Evolutionary conservation across 2,329 filamentous ascomycete species (phyloP).

Genomic region (Paraphoma chrysanthemicola): DNA sequence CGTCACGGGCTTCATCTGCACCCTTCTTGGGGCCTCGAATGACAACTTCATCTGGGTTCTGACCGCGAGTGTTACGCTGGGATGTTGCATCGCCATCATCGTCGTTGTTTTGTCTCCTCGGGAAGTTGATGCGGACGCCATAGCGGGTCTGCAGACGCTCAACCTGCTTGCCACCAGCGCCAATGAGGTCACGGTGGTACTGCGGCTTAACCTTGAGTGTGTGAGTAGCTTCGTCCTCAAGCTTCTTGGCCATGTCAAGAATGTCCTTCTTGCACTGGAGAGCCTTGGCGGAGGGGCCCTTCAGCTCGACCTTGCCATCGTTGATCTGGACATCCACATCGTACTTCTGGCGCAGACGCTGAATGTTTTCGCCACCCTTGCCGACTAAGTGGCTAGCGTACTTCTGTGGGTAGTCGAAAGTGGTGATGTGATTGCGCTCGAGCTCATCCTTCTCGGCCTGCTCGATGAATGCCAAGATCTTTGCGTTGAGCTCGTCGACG

Average conservation of each 20-base stretch:
- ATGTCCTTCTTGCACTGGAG: conserved; percentile 87
- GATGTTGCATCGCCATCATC: conserved; percentile 72
- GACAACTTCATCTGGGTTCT: conserved; percentile 86
- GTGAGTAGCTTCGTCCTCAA: conserved; percentile 90
- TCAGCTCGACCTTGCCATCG: conserved; percentile 93
- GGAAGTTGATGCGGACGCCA: conserved; percentile 95
- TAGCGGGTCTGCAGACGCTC: conserved; percentile 92
- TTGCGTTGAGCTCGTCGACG: conserved; percentile 74
- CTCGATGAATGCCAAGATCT: conserved; percentile 79
- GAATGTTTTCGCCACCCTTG: conserved; percentile 72
- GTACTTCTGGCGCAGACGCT: conserved; percentile 71
- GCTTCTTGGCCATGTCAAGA: conserved; percentile 75
- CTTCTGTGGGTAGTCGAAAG: conserved; percentile 94
- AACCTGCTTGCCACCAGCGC: conserved; percentile 84
- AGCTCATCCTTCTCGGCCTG: conserved; percentile 93
- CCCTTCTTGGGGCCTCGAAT: conserved; percentile 92
- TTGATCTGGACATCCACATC: conserved; percentile 86
- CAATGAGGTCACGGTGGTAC: conserved; percentile 93
- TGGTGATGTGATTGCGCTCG: conserved; percentile 84
- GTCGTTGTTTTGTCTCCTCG: conserved; percentile 72
- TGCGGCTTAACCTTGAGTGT: conserved; percentile 89
- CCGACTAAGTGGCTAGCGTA: conserved; percentile 85
- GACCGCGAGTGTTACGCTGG: conserved; percentile 69
- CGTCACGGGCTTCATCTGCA: conserved; percentile 88
- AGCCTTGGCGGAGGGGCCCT: conserved; percentile 93